Evolutionary conservation across 257 asterid genomes (phyloP), one percentile per base, ranked within the genome.

Genomic region (Nicotiana tabacum): DNA sequence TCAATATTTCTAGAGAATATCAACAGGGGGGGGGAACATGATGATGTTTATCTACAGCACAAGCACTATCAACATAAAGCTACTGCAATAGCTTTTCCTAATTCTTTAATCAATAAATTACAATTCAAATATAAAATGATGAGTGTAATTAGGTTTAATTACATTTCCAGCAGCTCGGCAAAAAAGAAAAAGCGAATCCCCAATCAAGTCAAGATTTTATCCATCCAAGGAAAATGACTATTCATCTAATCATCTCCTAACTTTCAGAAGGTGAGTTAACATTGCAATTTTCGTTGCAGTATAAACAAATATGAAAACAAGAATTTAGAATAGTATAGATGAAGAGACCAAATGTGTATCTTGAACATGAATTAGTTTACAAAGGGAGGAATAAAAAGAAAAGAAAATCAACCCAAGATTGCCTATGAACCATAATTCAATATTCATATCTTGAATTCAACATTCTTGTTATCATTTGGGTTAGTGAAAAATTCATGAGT

Each of bases 1-100:
- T 74, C 27, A 27, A 27, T 76, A 76, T 76, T 76, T 51, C 80
- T 27, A 27, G 24, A 51, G 80, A 76, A 76, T 51, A 76, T 76
- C 27, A 76, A 51, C 46, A 17, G 3, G 16, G 64, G 61, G 61
- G 27, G 43, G 43, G 64, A 27, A 74, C 53, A 74, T 51, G 80
- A 76, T 76, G 35, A 16, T 66, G 76, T 33, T 66, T 32, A 66
- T 66, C 48, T 15, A 72, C 24, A 48, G 80, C 62, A 48, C 8
- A 74, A 48, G 79, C 80, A 48, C 80, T 48, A 74, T 15, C 80
- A 24, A 27, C 62, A 74, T 48, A 13, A 76, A 72, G 16, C 27
- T 48, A 13, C 24, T 46, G 29, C 27, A 6, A 7, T 29, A 74
- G 5, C 80, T 51, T 76, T 76, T 76, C 61, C 64, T 15, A 27